Evolutionary conservation across 331 rosid genomes (phyloP), one percentile per base, ranked within the genome.

Genomic region (Rhamnella rubrinervis): DNA sequence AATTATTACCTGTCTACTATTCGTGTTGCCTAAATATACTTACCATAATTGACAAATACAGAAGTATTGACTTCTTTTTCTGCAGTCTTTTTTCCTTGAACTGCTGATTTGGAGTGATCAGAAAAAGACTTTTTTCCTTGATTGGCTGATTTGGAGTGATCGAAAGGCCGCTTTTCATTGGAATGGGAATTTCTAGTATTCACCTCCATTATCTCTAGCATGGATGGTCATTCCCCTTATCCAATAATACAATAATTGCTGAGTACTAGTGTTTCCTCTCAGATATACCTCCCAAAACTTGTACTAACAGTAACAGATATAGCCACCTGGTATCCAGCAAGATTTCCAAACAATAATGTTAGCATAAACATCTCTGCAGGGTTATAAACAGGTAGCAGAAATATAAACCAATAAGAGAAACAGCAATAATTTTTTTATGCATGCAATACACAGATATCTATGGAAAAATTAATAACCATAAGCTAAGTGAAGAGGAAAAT

Each of bases 11-110:
- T 40, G 14, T 6, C 52, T 56, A 31, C 13, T 4, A 63, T 37
- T 31, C 35, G 41, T 25, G 19, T 20, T 20, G 18, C 47, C 52
- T 35, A 68, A 50, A 21, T n/a, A 55, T 61, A 66, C 91, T 78
- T 59, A 93, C 98, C 98, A 60, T 84, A 88, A 84, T 93, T 93
- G 75, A 90, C 85, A 82, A 80, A 90, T 16, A 57, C 63, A 20
- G 89, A 75, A 65, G 92, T 51, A 66, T 69, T 74, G 61, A 74
- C 35, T 63, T 88, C 83, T 71, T 80, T 85, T 75, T 85, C 83
- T 44, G 82, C 77, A 39, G 83, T 62, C 65, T 75, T 80, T 67
- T 86, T 87, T 37, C 64, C 81, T 68, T 82, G 84, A 81, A 77
- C 81, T 61, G 83, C 71, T 49, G 87, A 15, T 64, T 81, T 74